These are phyloP conservation scores for Amaranthus tricolor DNA, from an alignment of 179 eudicot genomes.

Conservation along the genomic window DNA sequence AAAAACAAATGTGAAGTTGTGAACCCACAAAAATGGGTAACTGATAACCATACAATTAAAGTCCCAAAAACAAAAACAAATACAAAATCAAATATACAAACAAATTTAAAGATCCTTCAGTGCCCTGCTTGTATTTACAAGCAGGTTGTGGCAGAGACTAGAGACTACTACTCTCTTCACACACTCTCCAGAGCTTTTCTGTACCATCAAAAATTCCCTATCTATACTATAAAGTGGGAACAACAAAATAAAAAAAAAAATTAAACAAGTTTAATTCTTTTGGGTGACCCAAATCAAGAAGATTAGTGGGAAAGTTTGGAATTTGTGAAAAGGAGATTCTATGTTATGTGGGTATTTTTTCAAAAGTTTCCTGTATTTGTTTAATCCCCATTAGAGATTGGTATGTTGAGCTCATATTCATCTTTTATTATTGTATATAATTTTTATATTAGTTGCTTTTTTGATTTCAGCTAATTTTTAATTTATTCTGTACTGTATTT, in stretches of 20 bases:
- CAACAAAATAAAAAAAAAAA: background rate
- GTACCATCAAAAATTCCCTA: too few species aligned
- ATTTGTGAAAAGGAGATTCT: background rate
- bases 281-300: background rate
- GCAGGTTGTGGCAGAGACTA: too few species aligned
- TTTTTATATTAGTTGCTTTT: background rate
- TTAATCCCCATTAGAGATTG: background rate
- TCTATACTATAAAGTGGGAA: too few species aligned
- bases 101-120: too few species aligned
- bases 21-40: too few species aligned
- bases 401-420: conserved; percentile 10
- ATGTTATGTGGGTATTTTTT: conserved; percentile 5
- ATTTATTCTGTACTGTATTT: conserved; percentile 2
- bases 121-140: too few species aligned
- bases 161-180: too few species aligned
- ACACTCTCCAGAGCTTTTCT: too few species aligned
- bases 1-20: too few species aligned
- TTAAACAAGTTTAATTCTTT: background rate
- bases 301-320: background rate
- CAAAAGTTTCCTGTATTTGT: background rate
- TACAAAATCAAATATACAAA: too few species aligned
- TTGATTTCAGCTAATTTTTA: background rate
- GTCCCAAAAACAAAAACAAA: too few species aligned
- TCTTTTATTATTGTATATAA: background rate
- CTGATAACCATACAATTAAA: too few species aligned